Conservation (phyloP, 306 rosid genomes). For the Lablab purpureus region DNA sequence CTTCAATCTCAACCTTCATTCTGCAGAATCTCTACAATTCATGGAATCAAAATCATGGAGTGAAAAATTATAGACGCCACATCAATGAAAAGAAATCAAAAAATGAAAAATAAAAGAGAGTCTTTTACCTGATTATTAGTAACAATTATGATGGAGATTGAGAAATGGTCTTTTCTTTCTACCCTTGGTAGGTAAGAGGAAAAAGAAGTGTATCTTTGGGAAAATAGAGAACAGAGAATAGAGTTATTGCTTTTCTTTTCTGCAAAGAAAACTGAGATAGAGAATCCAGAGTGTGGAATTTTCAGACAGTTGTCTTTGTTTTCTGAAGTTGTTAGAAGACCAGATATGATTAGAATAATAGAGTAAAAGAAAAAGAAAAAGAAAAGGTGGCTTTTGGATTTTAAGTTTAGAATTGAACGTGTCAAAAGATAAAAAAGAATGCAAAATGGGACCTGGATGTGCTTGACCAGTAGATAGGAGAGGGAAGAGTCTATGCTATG, state of each 20-base stretch:
- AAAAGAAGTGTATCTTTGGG: neutral
- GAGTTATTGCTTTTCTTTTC: neutral
- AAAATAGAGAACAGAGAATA: neutral
- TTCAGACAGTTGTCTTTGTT: constrained; percentile 25
- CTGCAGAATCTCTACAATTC: constrained; percentile 12
- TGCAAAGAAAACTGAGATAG: constrained; percentile 28
- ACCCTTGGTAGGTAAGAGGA: neutral
- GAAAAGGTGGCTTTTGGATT: neutral
- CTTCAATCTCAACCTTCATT: constrained; percentile 48
- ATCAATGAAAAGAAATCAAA: constrained; percentile 15
- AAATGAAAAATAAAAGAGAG: neutral
- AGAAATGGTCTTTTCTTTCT: neutral
- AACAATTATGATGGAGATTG: constrained; percentile 36
- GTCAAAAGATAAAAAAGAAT: constrained; percentile 40
- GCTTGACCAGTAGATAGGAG: constrained; percentile 35
- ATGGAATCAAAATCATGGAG: constrained; percentile 12
- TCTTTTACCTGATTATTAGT: constrained; percentile 32
- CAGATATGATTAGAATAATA: neutral
- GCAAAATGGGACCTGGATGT: constrained; percentile 25
- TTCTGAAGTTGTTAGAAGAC: neutral
- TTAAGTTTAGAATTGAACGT: constrained; percentile 38
- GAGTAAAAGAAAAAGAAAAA: neutral
- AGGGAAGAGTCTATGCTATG: neutral
- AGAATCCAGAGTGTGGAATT: constrained; percentile 23
- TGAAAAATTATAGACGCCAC: neutral